Percentiles rank a stretch among this genome's conserved stretches.
phyloP scores from a whole-genome alignment of 768 basidiomycete species.

The Lyophyllum atratum region DNA sequence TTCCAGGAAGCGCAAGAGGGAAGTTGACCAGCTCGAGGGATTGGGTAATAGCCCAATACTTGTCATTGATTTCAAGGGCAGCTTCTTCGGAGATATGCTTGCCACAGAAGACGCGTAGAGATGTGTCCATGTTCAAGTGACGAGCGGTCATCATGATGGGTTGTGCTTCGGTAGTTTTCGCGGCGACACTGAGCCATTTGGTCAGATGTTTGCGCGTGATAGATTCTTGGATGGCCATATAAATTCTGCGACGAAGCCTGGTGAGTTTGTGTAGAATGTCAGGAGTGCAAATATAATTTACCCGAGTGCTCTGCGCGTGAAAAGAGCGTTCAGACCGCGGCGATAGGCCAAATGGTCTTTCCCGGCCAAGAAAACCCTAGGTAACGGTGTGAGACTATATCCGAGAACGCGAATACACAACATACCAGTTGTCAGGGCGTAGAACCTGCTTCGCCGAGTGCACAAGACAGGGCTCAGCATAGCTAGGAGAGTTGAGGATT shows the following conservation, averaged over 20 bases:
- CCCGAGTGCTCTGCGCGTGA: conserved; percentile 94
- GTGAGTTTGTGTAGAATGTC: conserved; percentile 1
- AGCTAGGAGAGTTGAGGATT: conserved; percentile 90
- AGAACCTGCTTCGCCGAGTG: conserved; percentile 88
- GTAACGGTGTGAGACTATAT: background rate
- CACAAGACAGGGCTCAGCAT: conserved; percentile 94
- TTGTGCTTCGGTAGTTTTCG: conserved; percentile 48
- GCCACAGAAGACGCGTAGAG: conserved; percentile 94
- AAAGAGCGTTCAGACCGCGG: conserved; percentile 84
- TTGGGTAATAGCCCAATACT: conserved; percentile 95
- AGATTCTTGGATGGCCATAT: conserved; percentile 79
- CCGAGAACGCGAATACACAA: background rate
- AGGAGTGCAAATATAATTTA: conserved; percentile 35
- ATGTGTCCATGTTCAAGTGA: conserved; percentile 95
- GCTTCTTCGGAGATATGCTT: conserved; percentile 82
- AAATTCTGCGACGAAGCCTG: conserved; percentile 53
- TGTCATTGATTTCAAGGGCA: conserved; percentile 80
- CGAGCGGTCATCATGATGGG: conserved; percentile 91
- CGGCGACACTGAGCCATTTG: conserved; percentile 66
- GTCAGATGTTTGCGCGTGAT: conserved; percentile 78
- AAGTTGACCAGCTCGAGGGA: conserved; percentile 99
- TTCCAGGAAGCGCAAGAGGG: conserved; percentile 92
- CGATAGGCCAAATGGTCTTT: conserved; percentile 94
- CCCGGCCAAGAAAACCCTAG: conserved; percentile 96
- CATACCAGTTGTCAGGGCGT: conserved; percentile 83